Base-by-base conservation (phyloP, 129 eudicot genomes). In the Tagetes patula region DNA sequence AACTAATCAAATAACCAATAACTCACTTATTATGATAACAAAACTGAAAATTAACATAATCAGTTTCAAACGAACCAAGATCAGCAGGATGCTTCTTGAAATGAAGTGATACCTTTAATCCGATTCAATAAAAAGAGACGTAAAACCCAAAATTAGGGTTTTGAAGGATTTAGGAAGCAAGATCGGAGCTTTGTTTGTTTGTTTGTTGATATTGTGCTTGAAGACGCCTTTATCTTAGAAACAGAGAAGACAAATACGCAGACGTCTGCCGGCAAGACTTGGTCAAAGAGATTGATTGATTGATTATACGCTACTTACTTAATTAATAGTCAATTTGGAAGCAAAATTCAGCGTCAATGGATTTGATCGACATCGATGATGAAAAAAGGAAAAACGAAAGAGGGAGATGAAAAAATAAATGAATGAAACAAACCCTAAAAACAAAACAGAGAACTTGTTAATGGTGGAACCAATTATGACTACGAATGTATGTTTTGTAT, bases 241-340 rank as follows among this genome's bases (percentile, higher is more conserved):
- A 38, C 36, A 8, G 48, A 27, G 65, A 43, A 55, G n/a, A 46
- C 42, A 43, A 32, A 74, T 27, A 33, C 55, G 38, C 61, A 27
- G 49, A 56, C 60, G 80, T 34, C 47, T 34, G 80, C 75, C 75
- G 81, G 75, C 81, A 31, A 27, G 69, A 76, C 39, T 67, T 40
- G 31, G 68, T 67, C 60, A 69, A 77, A 68, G 33, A 34, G 53
- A 20, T 20, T 20, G 27, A 20, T 20, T 20, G 27, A 20, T 20
- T 20, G 27, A 69, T 8, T 13, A 56, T 34, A 42, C 73, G 38
- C 75, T 60, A 69, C 49, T 60, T 41, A 14, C 10, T 39, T 55
- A 12, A 62, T 14, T 11, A 12, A 62, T 14, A 3, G 8, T 9
- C 14, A 66, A 54, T 30, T 66, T 67, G 67, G 27, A 20, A 20